Base-by-base conservation (phyloP, 192 early-diverging fungal species). In the Backusella circina region DNA sequence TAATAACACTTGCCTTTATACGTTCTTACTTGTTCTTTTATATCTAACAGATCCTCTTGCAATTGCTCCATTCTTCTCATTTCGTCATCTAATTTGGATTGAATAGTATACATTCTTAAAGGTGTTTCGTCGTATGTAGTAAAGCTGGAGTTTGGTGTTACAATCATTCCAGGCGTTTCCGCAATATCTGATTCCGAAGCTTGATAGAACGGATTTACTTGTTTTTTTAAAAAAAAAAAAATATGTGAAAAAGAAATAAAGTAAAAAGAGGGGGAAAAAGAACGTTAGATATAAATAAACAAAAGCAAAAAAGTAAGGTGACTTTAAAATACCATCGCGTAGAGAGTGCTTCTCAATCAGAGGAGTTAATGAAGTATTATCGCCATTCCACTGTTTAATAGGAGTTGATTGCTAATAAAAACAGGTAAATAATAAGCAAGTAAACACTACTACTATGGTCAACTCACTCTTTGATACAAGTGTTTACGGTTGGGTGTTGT, bases 281-380 rank as follows among this genome's bases (percentile, higher is more conserved):
- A 23, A 57, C 2, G 23, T 26, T 28, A 28, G 23, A 57, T 26
- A 57, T 57, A 57, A 57, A 57, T 8, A 57, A 57, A 57, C 2
- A 2, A 2, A 57, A 57, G 26, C 1, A 57, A 26, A 57, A 57
- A 21, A 61, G 54, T 3, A 61, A 28, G 54, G 54, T 61, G 54
- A 61, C 54, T 61, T 61, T 61, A 61, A 61, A 61, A 61, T 70
- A 70, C 69, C 69, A 41, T 70, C 69, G 28, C 69, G 37, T 70
- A 70, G 15, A 30, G 69, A 30, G 16, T 70, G 37, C 2, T 26
- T 38, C 28, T 70, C 69, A 26, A 70, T 70, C 30, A 70, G 69
- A 16, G 69, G 69, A 28, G 69, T 70, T 31, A 70, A 70, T 18
- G 69, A 70, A 7, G 69, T 70, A 2, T 35, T 67, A 13, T 47